These are phyloP conservation scores for Rhizoclosmatium sp. DNA, from an alignment of 192 early-diverging fungal species.

Conservation along the genomic window DNA sequence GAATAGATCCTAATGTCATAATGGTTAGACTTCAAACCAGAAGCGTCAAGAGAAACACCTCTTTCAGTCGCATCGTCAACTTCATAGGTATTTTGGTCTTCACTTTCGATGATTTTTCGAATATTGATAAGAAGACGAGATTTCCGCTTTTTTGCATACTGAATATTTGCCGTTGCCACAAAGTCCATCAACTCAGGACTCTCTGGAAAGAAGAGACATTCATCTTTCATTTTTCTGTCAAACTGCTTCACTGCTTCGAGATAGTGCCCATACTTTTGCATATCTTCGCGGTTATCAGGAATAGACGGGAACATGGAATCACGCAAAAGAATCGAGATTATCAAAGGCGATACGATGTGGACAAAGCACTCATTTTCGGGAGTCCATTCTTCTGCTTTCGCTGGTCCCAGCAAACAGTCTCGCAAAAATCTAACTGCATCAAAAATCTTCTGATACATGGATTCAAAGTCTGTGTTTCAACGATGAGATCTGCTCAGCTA, in stretches of 20 bases:
- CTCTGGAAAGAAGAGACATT: slow-evolving; percentile 6
- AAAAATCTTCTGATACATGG: slow-evolving; percentile 20
- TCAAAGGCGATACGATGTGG: neutral
- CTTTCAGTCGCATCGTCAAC: slow-evolving; percentile 47
- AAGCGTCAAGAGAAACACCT: slow-evolving; percentile 3
- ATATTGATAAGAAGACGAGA: slow-evolving; percentile 35
- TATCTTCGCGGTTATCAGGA: slow-evolving; percentile 20
- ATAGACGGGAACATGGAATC: slow-evolving; percentile 13
- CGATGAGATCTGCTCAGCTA: neutral
- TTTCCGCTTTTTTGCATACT: slow-evolving; percentile 31
- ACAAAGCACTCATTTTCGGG: slow-evolving; percentile 34
- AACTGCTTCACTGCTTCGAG: slow-evolving; percentile 5
- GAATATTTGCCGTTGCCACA: neutral
- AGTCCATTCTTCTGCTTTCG: slow-evolving; percentile 11
- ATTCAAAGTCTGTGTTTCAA: neutral
- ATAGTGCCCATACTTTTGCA: slow-evolving; percentile 19
- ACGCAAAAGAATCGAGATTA: neutral
- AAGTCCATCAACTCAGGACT: slow-evolving; percentile 18
- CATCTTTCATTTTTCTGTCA: slow-evolving; percentile 8
- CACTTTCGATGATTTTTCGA: slow-evolving; percentile 47
- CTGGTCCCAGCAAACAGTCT: slow-evolving; percentile 23
- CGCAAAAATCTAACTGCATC: slow-evolving; percentile 8
- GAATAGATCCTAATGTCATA: slow-evolving; percentile 25
- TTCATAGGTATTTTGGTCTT: slow-evolving; percentile 50
- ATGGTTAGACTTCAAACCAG: neutral